Base-by-base conservation (phyloP, 139 green algal genomes). In the Coccomyxa sp. region DNA sequence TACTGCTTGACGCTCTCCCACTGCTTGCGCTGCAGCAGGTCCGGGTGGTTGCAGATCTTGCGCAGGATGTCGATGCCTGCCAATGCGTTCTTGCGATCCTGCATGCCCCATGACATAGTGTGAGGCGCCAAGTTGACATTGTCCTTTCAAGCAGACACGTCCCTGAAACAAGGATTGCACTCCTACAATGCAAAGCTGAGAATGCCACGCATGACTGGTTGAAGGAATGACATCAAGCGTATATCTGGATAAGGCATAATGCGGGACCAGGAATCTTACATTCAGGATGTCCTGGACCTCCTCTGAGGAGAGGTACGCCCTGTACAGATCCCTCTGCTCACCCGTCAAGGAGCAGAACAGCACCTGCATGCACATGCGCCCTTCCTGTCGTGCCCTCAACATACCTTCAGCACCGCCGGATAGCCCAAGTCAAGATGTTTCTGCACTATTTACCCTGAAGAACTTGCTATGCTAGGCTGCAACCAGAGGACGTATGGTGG, bases 21-120 rank as follows among this genome's bases (percentile, higher is more conserved):
- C 41, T 82, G 78, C 33, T 79, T 77, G 1, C 92, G 78, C 82
- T 98, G 87, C 76, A 99, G 87, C 71, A 99, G 90, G 84, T 99
- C 96, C 2, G 96, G 95, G 84, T 99, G 96, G 88, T 99, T 99
- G 90, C 95, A 98, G 78, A 99, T 96, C 84, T 99, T 99, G 69
- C 93, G 87, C 86, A 99, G 85, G 64, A 97, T 90, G 85, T 98
- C 95, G 58, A 99, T 98, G 77, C 94, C 96, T 22, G 89, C 90
- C 35, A 99, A 88, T 31, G 93, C 91, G 38, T 95, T 85, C 39
- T 83, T 29, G 39, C 64, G 40, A 29, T 75, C 68, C 64, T 78
- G 74, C 34, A 68, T 7, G 18, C 22, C 68, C 8, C 68, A 73
- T 35, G 18, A 16, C 34, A 36, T 73, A n/a, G 34, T n/a, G 14